phyloP scores from a whole-genome alignment of 306 rosid species.

The Quercus mongolica region DNA sequence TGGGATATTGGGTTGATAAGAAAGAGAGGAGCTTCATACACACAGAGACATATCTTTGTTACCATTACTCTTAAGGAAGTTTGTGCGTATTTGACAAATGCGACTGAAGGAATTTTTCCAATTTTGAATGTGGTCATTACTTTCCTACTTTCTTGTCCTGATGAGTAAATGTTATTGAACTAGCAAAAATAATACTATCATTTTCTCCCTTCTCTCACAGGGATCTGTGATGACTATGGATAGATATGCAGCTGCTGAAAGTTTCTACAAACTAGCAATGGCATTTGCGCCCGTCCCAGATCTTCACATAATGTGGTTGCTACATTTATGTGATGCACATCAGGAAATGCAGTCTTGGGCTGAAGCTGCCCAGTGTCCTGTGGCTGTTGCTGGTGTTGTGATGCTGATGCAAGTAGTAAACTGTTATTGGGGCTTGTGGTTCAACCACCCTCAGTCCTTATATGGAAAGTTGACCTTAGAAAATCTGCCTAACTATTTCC shows the following conservation, averaged over 20 bases:
- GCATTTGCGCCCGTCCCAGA: constrained; percentile 98
- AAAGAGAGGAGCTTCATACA: neutral
- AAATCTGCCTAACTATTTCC: too few relatives aligned
- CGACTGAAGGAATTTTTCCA: neutral
- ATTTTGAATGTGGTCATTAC: neutral
- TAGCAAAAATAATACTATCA: neutral
- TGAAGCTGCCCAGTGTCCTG: constrained; percentile 99
- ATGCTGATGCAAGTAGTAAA: constrained; percentile 92
- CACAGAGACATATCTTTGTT: constrained; percentile 1
- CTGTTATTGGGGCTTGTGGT: neutral
- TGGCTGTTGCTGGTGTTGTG: constrained; percentile 96
- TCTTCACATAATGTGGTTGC: constrained; percentile 99
- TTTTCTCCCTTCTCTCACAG: constrained; percentile 35
- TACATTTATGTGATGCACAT: constrained; percentile 96
- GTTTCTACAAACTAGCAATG: constrained; percentile 90
- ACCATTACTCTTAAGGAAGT: neutral
- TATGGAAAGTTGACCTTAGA: neutral
- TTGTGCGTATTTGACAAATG: neutral
- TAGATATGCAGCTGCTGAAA: constrained; percentile 89
- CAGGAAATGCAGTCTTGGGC: constrained; percentile 99
- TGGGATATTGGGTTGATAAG: neutral
- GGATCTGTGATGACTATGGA: constrained; percentile 86
- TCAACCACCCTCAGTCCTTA: neutral
- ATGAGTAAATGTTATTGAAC: constrained; percentile 6
- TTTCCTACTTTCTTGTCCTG: neutral